Conservation (phyloP, 2,329 filamentous ascomycete species). For the Pestalotiopsis sp. region DNA sequence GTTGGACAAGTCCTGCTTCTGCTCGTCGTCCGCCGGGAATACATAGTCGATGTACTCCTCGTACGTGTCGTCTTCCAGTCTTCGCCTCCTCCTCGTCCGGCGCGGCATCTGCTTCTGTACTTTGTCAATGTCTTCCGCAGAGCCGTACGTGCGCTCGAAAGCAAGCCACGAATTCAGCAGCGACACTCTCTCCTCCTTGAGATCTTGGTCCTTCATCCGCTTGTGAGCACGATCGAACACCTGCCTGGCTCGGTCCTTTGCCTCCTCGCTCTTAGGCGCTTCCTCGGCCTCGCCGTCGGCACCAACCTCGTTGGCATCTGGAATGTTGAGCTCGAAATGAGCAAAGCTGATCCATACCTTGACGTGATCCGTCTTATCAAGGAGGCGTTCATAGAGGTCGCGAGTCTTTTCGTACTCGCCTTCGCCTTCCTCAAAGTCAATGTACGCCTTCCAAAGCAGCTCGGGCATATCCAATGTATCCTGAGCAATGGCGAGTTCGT, state of each 20-base stretch:
- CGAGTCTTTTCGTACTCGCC: constrained; percentile 85
- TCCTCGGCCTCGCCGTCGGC: constrained; percentile 65
- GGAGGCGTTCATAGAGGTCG: constrained; percentile 82
- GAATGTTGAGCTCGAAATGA: constrained; percentile 96
- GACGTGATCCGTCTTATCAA: constrained; percentile 96
- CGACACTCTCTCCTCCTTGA: constrained; percentile 92
- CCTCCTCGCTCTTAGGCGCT: constrained; percentile 75
- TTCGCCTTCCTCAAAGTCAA: constrained; percentile 97
- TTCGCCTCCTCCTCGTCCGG: constrained; percentile 87
- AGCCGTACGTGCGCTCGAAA: constrained; percentile 87
- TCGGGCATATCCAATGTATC: constrained; percentile 93
- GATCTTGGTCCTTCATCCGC: constrained; percentile 83
- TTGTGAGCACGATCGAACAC: constrained; percentile 86
- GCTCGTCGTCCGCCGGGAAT: constrained; percentile 92
- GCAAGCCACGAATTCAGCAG: constrained; percentile 90
- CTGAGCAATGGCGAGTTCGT: constrained; percentile 85
- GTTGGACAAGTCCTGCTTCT: constrained; percentile 79
- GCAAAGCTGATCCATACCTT: constrained; percentile 99
- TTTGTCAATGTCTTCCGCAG: constrained; percentile 71
- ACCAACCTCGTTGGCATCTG: constrained; percentile 66
- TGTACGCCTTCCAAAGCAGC: constrained; percentile 95
- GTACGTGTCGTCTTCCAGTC: constrained; percentile 87
- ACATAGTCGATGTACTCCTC: constrained; percentile 98
- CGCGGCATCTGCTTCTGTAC: constrained; percentile 94
- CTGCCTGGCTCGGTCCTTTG: constrained; percentile 78